Evolutionary conservation across 2,329 filamentous ascomycete species (phyloP).

Genomic region (Pyricularia sp.): DNA sequence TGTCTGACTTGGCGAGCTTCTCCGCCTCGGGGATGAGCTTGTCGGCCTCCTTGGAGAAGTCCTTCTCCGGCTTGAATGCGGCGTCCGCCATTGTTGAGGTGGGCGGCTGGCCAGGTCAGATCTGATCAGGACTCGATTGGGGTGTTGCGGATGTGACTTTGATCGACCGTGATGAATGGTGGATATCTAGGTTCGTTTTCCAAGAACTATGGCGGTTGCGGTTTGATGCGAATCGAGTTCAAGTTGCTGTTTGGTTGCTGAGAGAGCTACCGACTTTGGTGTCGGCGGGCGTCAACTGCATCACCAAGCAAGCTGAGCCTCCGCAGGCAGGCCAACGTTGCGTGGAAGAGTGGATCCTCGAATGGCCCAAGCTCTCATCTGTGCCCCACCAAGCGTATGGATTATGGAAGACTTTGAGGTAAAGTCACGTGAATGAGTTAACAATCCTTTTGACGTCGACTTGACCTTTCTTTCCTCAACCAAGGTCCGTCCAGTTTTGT

Average conservation of each 20-base stretch:
- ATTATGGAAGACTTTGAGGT: background rate
- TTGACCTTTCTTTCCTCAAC: background rate
- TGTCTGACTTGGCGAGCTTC: conserved; percentile 72
- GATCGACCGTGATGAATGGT: background rate
- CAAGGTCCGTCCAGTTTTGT: too few species aligned
- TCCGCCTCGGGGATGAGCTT: conserved; percentile 82
- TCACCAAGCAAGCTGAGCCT: background rate
- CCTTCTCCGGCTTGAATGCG: conserved; percentile 88
- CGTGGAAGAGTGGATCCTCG: background rate
- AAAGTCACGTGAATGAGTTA: background rate
- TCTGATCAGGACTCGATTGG: background rate
- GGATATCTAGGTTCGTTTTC: background rate
- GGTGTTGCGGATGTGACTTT: background rate
- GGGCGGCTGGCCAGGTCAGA: background rate
- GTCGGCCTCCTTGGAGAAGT: conserved; percentile 95
- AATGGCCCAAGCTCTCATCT: background rate
- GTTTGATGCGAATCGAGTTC: background rate
- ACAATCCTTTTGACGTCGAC: background rate
- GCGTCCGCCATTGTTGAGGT: conserved; percentile 61
- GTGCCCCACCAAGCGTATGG: background rate
- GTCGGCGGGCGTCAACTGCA: background rate
- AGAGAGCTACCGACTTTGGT: background rate
- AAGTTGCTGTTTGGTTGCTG: background rate
- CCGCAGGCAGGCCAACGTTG: background rate
- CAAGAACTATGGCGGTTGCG: background rate